Base-by-base conservation (phyloP, 495 filamentous ascomycete genomes). In the Trichoderma erinaceum region DNA sequence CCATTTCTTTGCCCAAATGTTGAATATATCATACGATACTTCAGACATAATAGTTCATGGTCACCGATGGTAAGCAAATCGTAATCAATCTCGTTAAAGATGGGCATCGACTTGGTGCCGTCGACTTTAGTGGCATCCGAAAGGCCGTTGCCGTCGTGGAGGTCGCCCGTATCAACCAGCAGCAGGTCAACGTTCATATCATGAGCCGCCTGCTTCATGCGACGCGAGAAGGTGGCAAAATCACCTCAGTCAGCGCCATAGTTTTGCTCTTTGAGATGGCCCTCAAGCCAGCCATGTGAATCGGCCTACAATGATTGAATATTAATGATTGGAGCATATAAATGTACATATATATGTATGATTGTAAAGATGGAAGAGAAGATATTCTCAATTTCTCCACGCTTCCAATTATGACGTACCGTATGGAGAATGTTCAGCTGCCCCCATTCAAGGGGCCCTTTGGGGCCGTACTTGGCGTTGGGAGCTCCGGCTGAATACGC, bases 171-270 rank as follows among this genome's bases (percentile, higher is more conserved):
- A 75, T 95, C 91, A 63, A 94, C 81, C 5, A 95, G 79, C n/a
- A 94, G 79, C 35, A 95, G 76, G 75, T 95, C 91, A 23, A 84
- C 83, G 18, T 86, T 88, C 69, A 74, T 83, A 3, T 84, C 79
- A 66, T 91, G 85, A 16, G 89, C 88, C 74, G 83, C 86, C 68
- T 87, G 83, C 48, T 85, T 86, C 79, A 93, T 83, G 67, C 85
- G 89, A 52, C 83, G 80, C n/a, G 90, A 81, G 74, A 94, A 92
- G 23, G 90, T 91, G 69, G 92, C 83, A 76, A 93, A 93, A 75
- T 95, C 91, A n/a, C 91, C 91, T 87, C 91, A 93, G 74, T 95
- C 91, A 41, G 89, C 90, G 27, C 88, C 89, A 76, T 88, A 95
- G 11, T 88, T 90, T 2, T 85, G 81, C 78, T 93, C 90, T 75